Evolutionary conservation across 306 rosid species (phyloP).

Genomic region (Trifolium subterraneum): DNA sequence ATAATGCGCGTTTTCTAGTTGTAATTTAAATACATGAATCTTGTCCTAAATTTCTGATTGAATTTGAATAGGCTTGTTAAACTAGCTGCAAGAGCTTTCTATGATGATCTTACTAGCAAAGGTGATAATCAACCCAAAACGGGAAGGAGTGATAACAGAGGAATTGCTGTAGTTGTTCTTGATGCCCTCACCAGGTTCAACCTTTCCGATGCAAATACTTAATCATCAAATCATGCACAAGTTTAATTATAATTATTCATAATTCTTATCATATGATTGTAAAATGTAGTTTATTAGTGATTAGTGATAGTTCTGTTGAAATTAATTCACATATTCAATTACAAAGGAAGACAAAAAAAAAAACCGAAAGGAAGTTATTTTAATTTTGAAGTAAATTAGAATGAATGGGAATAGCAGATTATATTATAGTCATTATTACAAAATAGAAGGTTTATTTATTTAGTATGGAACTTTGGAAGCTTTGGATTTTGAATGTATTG

Average conservation of each 20-base stretch:
- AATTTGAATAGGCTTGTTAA: conserved; percentile 71
- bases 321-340: background rate
- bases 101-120: conserved; percentile 81
- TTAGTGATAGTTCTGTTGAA: background rate
- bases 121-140: conserved; percentile 94
- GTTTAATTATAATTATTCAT: background rate
- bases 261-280: background rate
- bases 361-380: background rate
- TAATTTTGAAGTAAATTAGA: conserved; percentile 23
- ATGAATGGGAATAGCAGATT: background rate
- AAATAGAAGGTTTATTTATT: conserved; percentile 7
- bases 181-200: conserved; percentile 91
- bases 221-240: background rate
- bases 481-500: conserved; percentile 22
- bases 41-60: background rate
- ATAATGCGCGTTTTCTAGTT: too few species aligned
- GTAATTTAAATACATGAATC: background rate
- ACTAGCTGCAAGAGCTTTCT: conserved; percentile 90
- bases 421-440: background rate
- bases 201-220: too few species aligned
- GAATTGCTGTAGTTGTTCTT: conserved; percentile 99
- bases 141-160: conserved; percentile 88
- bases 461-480: conserved; percentile 5
- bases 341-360: conserved; percentile 1
- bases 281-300: background rate